Conservation (phyloP, 805 yeast genomes). For the Candida takata region DNA sequence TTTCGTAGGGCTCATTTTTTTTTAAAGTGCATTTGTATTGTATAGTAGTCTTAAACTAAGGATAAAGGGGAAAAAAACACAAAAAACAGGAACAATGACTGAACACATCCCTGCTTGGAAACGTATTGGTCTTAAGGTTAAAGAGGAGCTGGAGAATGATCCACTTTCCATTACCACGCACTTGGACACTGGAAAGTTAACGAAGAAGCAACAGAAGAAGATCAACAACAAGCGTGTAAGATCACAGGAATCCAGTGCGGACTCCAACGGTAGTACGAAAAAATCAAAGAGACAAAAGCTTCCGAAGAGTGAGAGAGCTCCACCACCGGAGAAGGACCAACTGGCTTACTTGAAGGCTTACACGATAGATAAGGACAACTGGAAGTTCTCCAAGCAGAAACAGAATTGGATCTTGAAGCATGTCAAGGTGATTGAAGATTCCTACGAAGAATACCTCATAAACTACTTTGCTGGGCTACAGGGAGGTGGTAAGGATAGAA, state of each 20-base stretch:
- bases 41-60: too few relatives aligned
- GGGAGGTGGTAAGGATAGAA: conserved; percentile 61
- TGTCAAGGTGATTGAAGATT: conserved; percentile 42
- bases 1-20: conserved; percentile 1
- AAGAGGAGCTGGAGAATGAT: conserved; percentile 38
- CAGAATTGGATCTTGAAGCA: conserved; percentile 80
- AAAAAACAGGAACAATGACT: conserved; percentile 9
- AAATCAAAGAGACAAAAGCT: conserved; percentile 64
- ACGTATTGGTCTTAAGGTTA: conserved; percentile 60
- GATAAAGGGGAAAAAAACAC: too few relatives aligned
- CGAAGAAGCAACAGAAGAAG: conserved; percentile 37
- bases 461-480: conserved; percentile 54
- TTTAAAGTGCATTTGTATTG: too few relatives aligned
- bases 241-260: conserved; percentile 9
- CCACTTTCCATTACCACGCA: conserved; percentile 38
- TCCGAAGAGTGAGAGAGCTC: conserved; percentile 58
- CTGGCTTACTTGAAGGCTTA: conserved; percentile 56
- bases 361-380: conserved; percentile 45
- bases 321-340: conserved; percentile 77
- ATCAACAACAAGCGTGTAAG: conserved; percentile 23
- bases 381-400: conserved; percentile 85
- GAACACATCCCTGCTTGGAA: conserved; percentile 75
- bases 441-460: conserved; percentile 44
- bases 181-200: conserved; percentile 35
- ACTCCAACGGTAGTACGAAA: conserved; percentile 31